These are phyloP conservation scores for Gilbertella persicaria DNA, from an alignment of 371 early-diverging fungal species.

Conservation along the genomic window DNA sequence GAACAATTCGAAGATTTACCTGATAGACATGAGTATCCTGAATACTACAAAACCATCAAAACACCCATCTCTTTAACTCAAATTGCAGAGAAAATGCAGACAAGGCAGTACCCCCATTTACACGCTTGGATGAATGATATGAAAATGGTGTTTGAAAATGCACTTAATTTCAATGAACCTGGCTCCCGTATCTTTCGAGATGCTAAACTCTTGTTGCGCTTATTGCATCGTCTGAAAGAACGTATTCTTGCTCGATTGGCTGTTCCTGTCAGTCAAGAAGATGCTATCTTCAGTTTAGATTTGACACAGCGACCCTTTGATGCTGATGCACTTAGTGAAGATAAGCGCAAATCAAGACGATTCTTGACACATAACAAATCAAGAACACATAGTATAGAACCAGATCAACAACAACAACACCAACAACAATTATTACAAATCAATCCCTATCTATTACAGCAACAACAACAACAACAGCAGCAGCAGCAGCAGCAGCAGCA, in stretches of 20 bases:
- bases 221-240: slow-evolving; percentile 47
- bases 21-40: slow-evolving; percentile 77
- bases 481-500: slow-evolving; percentile 7
- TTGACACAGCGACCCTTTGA: slow-evolving; percentile 35
- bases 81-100: slow-evolving; percentile 58
- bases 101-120: slow-evolving; percentile 59
- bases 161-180: slow-evolving; percentile 74
- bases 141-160: slow-evolving; percentile 73
- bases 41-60: slow-evolving; percentile 87
- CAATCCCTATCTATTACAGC: slow-evolving; percentile 8
- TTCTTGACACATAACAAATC: slow-evolving; percentile 21
- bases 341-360: slow-evolving; percentile 31
- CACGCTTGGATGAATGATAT: slow-evolving; percentile 69
- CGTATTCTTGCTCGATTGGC: slow-evolving; percentile 29
- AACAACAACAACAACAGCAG: slow-evolving; percentile 14
- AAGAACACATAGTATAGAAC: slow-evolving; percentile 26
- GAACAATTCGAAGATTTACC: slow-evolving; percentile 84
- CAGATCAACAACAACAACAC: slow-evolving; percentile 11
- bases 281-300: slow-evolving; percentile 28
- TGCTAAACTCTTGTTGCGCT: slow-evolving; percentile 58
- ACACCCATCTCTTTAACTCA: slow-evolving; percentile 70
- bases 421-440: slow-evolving; percentile 9
- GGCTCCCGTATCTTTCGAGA: slow-evolving; percentile 72
- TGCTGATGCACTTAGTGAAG: slow-evolving; percentile 26
- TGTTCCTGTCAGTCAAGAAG: slow-evolving; percentile 41